phyloP scores from a whole-genome alignment of 768 basidiomycete genomes.

The Pleurotus sapidus region DNA sequence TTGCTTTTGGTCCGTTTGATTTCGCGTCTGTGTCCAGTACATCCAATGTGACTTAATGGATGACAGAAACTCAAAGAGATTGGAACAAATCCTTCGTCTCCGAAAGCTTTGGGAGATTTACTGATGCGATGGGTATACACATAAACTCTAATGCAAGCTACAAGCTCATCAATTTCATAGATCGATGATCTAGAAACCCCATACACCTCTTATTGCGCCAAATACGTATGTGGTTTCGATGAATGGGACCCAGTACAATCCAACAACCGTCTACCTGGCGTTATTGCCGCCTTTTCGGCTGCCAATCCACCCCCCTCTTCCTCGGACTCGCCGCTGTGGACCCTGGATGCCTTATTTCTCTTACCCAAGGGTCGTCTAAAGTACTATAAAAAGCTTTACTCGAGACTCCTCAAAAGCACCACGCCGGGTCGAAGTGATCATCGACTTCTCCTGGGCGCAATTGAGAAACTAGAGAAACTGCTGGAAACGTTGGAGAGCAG shows the following conservation, averaged over 20 bases:
- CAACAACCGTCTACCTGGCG: slow-evolving; percentile 66
- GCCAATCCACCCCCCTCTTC: slow-evolving; percentile 56
- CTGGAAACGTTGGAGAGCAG: slow-evolving; percentile 64
- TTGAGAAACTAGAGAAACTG: slow-evolving; percentile 78
- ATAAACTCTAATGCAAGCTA: slow-evolving; percentile 3
- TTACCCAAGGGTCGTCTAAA: slow-evolving; percentile 81
- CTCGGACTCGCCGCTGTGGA: slow-evolving; percentile 57
- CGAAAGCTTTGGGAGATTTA: slow-evolving; percentile 91
- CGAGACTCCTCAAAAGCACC: slow-evolving; percentile 81
- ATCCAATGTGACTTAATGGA: slow-evolving; percentile 14
- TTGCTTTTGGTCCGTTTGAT: slow-evolving; percentile 62
- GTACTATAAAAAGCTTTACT: slow-evolving; percentile 92
- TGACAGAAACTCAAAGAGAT: slow-evolving; percentile 90
- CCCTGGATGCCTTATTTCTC: slow-evolving; percentile 83
- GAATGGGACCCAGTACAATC: slow-evolving; percentile 74
- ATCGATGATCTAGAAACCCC: slow-evolving; percentile 89
- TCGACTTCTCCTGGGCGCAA: slow-evolving; percentile 70
- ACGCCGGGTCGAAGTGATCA: slow-evolving; percentile 87
- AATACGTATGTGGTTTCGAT: slow-evolving; percentile 79
- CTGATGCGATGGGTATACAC: slow-evolving; percentile 92
- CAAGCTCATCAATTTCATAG: slow-evolving; percentile 37
- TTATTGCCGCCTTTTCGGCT: slow-evolving; percentile 69
- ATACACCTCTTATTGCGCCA: slow-evolving; percentile 77
- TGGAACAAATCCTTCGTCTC: slow-evolving; percentile 86
- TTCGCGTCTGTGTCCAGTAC: background rate